Evolutionary conservation across 257 asterid genomes (phyloP), one percentile per base, ranked within the genome.

Genomic region (Lantana camara): DNA sequence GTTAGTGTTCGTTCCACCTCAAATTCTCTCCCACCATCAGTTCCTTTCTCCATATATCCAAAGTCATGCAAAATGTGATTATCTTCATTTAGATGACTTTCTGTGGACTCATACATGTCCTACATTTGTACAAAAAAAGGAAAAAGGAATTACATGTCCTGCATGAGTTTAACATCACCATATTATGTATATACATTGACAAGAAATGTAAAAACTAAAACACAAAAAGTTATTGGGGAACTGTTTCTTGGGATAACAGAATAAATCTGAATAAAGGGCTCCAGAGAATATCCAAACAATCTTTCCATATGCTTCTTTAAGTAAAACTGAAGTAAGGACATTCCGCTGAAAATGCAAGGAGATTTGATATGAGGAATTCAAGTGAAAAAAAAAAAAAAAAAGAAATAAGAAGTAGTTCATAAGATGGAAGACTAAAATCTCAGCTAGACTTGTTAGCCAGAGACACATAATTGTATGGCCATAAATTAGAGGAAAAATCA

Each of bases 1-100:
- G 49, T 81, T 57, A 84, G 44, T 41, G 95, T 82, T 45, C 54
- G 74, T 67, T 82, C 84, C 67, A 81, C 78, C 45, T 81, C 85
- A 73, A 65, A 65, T 68, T 57, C 79, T 52, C 64, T 73, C 21
- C 63, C 74, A 35, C 75, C 75, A 66, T 68, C 73, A 59, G 67
- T 67, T 71, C 66, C 83, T 50, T 71, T 73, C 34, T 46, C 82
- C 30, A 47, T 67, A 70, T 82, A 66, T 44, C 68, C 76, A 29
- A 82, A 60, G 71, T 73, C 82, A 56, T 35, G 80, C 57, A 82
- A 75, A 35, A 61, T 73, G 68, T 68, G 82, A 61, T 83, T 84
- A 37, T 68, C 79, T 63, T 54, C 75, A 76, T 62, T 71, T 24
- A 69, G 76, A 77, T 72, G 87, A 65, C 61, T 68, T 67, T 57